Conservation (phyloP, 176 grass and related monocot species). For the Carex littledalei region DNA sequence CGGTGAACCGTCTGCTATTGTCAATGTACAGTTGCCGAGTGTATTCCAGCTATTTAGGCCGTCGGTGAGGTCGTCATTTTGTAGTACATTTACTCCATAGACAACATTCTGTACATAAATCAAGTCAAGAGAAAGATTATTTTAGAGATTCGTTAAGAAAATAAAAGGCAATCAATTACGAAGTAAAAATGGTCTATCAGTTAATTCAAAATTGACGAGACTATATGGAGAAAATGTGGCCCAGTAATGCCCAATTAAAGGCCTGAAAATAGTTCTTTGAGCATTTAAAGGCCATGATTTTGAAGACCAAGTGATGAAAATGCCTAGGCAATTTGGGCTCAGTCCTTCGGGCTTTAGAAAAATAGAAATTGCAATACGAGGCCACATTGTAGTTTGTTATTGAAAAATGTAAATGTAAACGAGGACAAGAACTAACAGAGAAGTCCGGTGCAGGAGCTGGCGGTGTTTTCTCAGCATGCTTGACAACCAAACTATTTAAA, state of each 20-base stretch:
- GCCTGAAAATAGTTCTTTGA: neutral
- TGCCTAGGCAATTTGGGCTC: neutral
- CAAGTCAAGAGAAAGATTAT: neutral
- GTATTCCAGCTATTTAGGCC: conserved; percentile 53
- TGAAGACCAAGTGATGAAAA: neutral
- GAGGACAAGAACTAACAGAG: conserved; percentile 18
- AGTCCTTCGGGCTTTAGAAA: neutral
- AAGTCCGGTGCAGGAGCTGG: conserved; percentile 62
- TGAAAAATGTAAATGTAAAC: no score
- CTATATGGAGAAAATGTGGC: neutral
- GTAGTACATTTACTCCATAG: conserved; percentile 65
- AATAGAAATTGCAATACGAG: neutral
- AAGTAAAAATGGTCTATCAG: neutral
- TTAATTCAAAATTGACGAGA: neutral
- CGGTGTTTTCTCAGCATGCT: conserved; percentile 52
- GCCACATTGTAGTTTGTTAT: neutral
- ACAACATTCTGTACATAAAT: conserved; percentile 45
- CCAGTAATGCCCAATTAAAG: neutral
- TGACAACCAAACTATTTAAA: conserved; percentile 53
- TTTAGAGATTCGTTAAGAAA: no score
- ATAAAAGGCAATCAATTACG: no score
- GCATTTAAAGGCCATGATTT: neutral
- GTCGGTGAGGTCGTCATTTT: conserved; percentile 55
- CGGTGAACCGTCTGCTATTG: conserved; percentile 47
- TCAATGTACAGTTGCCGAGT: conserved; percentile 52